Conservation (phyloP, 345 rosid species). For the Cardiospermum halicacabum region DNA sequence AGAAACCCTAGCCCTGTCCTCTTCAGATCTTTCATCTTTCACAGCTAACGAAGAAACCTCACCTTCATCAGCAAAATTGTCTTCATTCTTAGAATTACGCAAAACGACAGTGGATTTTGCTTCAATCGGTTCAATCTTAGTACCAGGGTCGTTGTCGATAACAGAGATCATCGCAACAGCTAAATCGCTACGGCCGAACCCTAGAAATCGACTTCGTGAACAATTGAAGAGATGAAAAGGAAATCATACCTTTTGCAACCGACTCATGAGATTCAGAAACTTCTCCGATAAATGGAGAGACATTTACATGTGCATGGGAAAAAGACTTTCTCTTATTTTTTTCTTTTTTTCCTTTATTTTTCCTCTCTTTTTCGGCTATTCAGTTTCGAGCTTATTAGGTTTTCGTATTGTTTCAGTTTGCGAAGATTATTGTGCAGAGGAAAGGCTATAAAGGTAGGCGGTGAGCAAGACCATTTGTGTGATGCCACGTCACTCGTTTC, state of each 20-base stretch:
- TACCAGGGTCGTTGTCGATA: constrained; percentile 18
- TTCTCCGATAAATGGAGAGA: background rate
- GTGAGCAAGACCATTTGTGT: background rate
- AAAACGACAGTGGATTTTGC: constrained; percentile 9
- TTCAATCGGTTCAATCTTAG: constrained; percentile 15
- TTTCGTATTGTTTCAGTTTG: background rate
- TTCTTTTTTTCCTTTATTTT: background rate
- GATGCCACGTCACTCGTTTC: constrained; percentile 1
- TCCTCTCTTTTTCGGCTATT: background rate
- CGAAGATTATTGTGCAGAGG: background rate
- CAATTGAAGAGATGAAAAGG: background rate
- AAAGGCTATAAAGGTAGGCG: background rate
- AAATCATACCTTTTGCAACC: constrained; percentile 20
- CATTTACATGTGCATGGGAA: background rate
- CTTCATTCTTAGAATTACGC: constrained; percentile 13
- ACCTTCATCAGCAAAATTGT: constrained; percentile 10
- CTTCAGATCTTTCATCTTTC: constrained; percentile 27
- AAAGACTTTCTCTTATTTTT: constrained; percentile 3
- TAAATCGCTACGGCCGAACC: constrained; percentile 14
- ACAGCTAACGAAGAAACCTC: constrained; percentile 21
- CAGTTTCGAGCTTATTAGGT: constrained; percentile 1
- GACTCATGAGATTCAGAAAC: background rate
- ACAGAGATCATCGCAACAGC: constrained; percentile 18
- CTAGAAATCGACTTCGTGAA: constrained; percentile 13
- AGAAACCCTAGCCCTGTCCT: constrained; percentile 13